Evolutionary conservation across 2,329 filamentous ascomycete species (phyloP), one percentile per base, ranked within the genome.

Genomic region (Chalaropsis thielavioides): DNA sequence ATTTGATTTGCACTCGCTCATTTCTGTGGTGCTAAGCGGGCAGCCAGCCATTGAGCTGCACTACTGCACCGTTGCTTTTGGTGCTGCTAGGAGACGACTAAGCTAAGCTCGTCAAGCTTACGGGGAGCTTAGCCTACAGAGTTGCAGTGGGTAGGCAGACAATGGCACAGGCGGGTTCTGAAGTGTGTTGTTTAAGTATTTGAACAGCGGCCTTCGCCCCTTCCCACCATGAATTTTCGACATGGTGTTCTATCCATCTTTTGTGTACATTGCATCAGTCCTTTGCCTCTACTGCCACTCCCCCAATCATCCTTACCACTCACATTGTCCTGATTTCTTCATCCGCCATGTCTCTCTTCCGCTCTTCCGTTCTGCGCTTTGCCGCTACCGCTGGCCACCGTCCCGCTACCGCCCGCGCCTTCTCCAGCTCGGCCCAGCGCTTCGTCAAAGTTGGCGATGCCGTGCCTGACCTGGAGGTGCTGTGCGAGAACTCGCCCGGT

Each of bases 401-500:
- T 19, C 35, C 58, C 35, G 44, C 49, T 46, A 22, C 59, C 35
- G 61, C 61, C 15, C 65, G 65, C 62, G 49, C 56, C 27, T 92
- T 92, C 79, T 87, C 90, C 77, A 78, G 80, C 68, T 83, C 86
- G 43, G 54, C 44, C 27, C 75, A 81, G 59, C 80, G 80, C 60
- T 78, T 79, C 54, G 88, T 97, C 73, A 82, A 88, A 71, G 85
- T 85, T 67, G 92, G 92, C 72, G 91, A 96, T 74, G 77, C 81
- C 69, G 80, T 97, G 64, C 94, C 92, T 56, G 77, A 85, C 75
- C 77, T 92, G 66, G 84, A 91, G 69, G 85, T 89, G 61, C 82
- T 96, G 70, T 86, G 86, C 69, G 89, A 97, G 77, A 82, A 83
- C 76, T 91, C 88, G n/a, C 92, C 92, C 0, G 90, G 89, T 68